Evolutionary conservation across 192 early-diverging fungal genomes (phyloP), one percentile per base, ranked within the genome.

Genomic region (Backusella tuberculispora): DNA sequence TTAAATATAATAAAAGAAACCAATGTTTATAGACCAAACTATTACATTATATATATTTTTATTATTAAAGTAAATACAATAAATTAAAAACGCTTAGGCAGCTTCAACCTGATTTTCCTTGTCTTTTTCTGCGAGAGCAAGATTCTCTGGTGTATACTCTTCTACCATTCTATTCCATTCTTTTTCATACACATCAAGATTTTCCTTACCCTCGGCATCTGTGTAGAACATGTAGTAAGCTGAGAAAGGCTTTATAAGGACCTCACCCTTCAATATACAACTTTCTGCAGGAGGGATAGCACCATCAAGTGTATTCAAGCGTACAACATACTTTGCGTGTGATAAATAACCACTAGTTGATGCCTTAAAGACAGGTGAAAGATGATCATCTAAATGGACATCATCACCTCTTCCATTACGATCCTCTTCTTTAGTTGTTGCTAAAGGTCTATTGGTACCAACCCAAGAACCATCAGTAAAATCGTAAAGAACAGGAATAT

Each of bases 341-440:
- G 76, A 72, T 10, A 77, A 43, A 26, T 77, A 77, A 14, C 76
- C 76, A 44, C 72, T 14, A 9, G 70, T 77, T 13, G 76, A 77
- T n/a, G 70, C 2, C 14, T 26, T 71, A 5, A 21, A 12, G 0
- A 63, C 76, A 19, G n/a, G 26, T 38, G 19, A 70, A 42, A 77
- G 21, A 29, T 77, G 76, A 42, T 77, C 76, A 29, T 77, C 76
- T 44, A 77, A 53, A 66, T 77, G 53, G 13, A 48, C 37, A 1
- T 12, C 47, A 48, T 77, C 76, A 2, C 76, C 76, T 41, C 76
- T 71, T n/a, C 72, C 76, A 1, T 17, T 44, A 37, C 76, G 56
- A 19, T 63, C 76, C 17, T 71, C 63, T 41, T 77, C 76, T 15
- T 66, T 65, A n/a, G 43, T 77, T 6, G 76, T 77, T 7, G 45